Conservation (phyloP, 208 protist species). For the Naegleria fowleri region DNA sequence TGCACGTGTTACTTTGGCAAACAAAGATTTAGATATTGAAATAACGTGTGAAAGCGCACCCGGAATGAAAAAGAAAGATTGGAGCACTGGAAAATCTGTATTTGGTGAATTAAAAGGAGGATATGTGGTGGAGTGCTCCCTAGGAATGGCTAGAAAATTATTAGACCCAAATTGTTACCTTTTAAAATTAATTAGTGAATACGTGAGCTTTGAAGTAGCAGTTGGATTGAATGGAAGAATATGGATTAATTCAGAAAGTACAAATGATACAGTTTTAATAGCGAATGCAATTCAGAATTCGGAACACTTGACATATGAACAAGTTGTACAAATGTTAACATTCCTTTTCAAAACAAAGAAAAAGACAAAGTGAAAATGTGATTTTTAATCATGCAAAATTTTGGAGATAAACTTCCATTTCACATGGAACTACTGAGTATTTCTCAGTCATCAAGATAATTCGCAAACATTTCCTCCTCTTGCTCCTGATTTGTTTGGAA, state of each 20-base stretch:
- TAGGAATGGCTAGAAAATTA: neutral
- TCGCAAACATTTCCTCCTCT: too few relatives aligned
- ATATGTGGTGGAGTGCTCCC: neutral
- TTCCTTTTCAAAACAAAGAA: neutral
- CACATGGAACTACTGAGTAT: too few relatives aligned
- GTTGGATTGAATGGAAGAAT: slow-evolving; percentile 31
- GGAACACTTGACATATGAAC: neutral
- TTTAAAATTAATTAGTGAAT: neutral
- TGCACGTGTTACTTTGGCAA: neutral
- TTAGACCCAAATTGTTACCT: neutral
- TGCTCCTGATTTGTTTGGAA: too few relatives aligned
- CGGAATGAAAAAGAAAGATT: slow-evolving; percentile 3
- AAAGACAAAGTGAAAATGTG: neutral
- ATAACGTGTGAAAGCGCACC: neutral
- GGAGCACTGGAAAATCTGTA: neutral
- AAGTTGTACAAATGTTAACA: neutral
- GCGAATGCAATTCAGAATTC: neutral
- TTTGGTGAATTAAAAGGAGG: slow-evolving; percentile 29
- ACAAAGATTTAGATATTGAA: slow-evolving; percentile 30
- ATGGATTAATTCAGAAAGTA: neutral
- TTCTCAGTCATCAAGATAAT: too few relatives aligned
- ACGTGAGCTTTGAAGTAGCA: slow-evolving; percentile 13
- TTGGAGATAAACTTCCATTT: too few relatives aligned
- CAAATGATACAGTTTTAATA: slow-evolving; percentile 15
- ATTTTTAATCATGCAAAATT: too few relatives aligned